These are phyloP conservation scores for Myriosclerotinia curreyana DNA, from an alignment of 2,329 filamentous ascomycete species.

Conservation along the genomic window DNA sequence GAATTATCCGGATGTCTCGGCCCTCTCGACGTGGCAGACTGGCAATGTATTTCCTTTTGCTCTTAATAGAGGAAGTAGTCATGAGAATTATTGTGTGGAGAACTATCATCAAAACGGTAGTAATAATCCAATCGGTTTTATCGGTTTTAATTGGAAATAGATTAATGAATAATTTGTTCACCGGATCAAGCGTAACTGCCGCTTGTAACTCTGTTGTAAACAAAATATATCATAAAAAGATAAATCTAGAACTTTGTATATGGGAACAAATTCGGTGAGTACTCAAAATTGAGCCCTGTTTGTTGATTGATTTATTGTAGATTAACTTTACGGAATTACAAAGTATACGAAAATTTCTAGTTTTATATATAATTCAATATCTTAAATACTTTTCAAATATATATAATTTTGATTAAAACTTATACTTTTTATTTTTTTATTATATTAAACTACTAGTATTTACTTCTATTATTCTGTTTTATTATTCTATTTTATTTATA, in stretches of 20 bases:
- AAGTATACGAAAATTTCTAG: too few species aligned
- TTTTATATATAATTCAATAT: too few species aligned
- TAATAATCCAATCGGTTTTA: background rate
- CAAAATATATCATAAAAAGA: constrained; percentile 18
- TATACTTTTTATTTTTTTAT: too few species aligned
- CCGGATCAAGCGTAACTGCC: constrained; percentile 21
- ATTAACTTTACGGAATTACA: too few species aligned
- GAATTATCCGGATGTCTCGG: constrained; percentile 22
- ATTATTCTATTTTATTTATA: too few species aligned
- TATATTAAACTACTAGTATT: too few species aligned
- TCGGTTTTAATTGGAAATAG: constrained; percentile 3
- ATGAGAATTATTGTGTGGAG: background rate
- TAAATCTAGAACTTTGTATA: constrained; percentile 18
- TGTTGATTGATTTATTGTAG: too few species aligned
- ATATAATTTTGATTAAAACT: too few species aligned
- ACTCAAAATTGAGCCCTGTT: constrained; percentile 13
- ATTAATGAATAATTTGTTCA: constrained; percentile 17
- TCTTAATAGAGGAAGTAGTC: background rate
- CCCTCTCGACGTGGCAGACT: constrained; percentile 21
- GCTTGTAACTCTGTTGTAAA: constrained; percentile 14
- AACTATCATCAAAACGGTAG: constrained; percentile 15
- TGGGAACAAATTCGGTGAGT: constrained; percentile 12
- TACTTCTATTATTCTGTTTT: too few species aligned
- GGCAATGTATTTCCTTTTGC: constrained; percentile 5
- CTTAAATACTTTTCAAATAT: too few species aligned